Conservation (phyloP, 1,284 basidiomycete species). For the Schizophyllum amplum region DNA sequence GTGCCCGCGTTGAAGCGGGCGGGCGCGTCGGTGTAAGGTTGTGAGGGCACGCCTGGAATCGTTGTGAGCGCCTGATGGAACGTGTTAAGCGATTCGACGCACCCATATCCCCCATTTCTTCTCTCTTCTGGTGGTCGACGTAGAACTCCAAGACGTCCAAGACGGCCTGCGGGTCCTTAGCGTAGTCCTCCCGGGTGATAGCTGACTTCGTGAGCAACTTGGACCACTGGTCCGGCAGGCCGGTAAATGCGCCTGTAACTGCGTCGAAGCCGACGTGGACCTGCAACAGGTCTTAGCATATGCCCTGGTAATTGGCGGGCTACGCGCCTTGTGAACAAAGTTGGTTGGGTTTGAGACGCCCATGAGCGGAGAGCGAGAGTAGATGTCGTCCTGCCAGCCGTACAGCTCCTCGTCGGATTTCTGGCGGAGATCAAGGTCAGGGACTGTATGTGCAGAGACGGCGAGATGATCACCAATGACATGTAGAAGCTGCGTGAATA, state of each 20-base stretch:
- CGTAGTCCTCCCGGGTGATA: constrained; percentile 97
- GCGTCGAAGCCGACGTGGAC: constrained; percentile 98
- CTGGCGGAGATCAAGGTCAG: constrained; percentile 74
- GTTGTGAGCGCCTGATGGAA: constrained; percentile 1
- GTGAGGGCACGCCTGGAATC: constrained; percentile 15
- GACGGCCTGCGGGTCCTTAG: constrained; percentile 91
- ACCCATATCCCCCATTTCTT: constrained; percentile 39
- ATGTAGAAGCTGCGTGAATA: not conserved
- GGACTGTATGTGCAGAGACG: constrained; percentile 27
- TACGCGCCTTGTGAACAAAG: constrained; percentile 96
- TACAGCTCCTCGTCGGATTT: constrained; percentile 96
- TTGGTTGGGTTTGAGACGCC: constrained; percentile 93
- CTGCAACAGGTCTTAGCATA: no score
- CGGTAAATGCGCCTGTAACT: constrained; percentile 45
- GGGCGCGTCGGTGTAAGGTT: constrained; percentile 36
- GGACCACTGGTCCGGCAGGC: constrained; percentile 95
- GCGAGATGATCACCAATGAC: not conserved
- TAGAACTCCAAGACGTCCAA: constrained; percentile 98
- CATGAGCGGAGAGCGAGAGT: constrained; percentile 86
- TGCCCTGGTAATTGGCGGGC: no score
- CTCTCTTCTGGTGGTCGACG: constrained; percentile 94
- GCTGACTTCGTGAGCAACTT: constrained; percentile 93
- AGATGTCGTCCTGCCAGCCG: constrained; percentile 95
- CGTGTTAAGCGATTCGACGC: constrained; percentile 22
- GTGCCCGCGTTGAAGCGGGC: constrained; percentile 81